Percentiles rank a stretch among this genome's conserved stretches.
These are phyloP conservation scores for Tulasnella sp. DNA, from an alignment of 768 basidiomycete species.

Conservation along the genomic window DNA sequence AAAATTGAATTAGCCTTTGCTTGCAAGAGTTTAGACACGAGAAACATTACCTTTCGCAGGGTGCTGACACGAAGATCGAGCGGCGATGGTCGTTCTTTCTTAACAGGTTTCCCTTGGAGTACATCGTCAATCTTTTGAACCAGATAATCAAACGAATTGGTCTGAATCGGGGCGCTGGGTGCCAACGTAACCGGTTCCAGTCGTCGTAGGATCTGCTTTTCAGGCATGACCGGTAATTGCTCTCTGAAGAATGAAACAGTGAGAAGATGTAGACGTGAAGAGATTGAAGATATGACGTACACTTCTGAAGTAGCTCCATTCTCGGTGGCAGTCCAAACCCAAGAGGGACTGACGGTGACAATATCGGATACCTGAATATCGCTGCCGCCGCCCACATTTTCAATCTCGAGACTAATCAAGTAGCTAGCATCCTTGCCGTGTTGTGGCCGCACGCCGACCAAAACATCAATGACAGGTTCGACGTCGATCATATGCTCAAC, in stretches of 20 bases:
- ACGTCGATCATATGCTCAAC: slow-evolving; percentile 49
- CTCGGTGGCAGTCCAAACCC: slow-evolving; percentile 41
- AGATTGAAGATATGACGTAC: not conserved
- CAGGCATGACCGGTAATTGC: not conserved
- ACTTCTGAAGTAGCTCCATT: not conserved
- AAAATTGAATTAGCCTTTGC: not conserved
- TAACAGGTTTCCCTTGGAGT: slow-evolving; percentile 28
- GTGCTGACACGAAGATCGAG: slow-evolving; percentile 43
- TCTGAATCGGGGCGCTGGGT: not conserved
- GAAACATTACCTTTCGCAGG: slow-evolving; percentile 32
- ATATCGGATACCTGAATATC: slow-evolving; percentile 45
- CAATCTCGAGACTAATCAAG: slow-evolving; percentile 26
- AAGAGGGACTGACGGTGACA: slow-evolving; percentile 53
- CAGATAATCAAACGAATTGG: slow-evolving; percentile 33
- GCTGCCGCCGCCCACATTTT: slow-evolving; percentile 35
- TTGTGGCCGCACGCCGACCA: slow-evolving; percentile 41
- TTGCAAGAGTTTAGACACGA: not conserved
- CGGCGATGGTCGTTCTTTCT: slow-evolving; percentile 36
- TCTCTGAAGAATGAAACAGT: not conserved
- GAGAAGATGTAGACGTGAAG: not conserved
- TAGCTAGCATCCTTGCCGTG: slow-evolving; percentile 8
- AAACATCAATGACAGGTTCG: slow-evolving; percentile 43
- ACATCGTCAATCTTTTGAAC: slow-evolving; percentile 38
- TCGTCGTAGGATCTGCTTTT: slow-evolving; percentile 34
- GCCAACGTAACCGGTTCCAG: not conserved